Evolutionary conservation across 176 grass and related monocot species (phyloP), one percentile per base, ranked within the genome.

Genomic region (Ananas comosus): DNA sequence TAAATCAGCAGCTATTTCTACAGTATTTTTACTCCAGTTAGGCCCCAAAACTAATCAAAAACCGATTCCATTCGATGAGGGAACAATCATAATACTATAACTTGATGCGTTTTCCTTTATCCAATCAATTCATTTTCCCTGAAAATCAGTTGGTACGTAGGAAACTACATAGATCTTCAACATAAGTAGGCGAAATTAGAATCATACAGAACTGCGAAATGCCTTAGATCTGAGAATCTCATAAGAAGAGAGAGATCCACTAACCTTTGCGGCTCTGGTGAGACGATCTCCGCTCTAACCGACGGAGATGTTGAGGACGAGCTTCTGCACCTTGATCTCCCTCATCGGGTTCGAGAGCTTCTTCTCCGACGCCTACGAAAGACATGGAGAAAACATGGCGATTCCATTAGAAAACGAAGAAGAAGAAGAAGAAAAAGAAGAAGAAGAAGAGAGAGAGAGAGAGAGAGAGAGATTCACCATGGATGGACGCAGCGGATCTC

Each of bases 311-410:
- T 85, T 85, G 69, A 85, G 83, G 27, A 85, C 78, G 49, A 85
- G 78, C 83, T 85, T 85, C 73, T 85, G 78, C 67, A 81, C 83
- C 78, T 85, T 85, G 64, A 85, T 85, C 64, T 85, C 78, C 63
- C 78, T 74, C 78, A 85, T 85, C 27, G 83, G 73, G 83, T 85
- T 85, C 27, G 69, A 56, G 42, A 64, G 69, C 83, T 80, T 80
- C 83, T 72, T 72, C 52, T 72, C 70, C 52, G 70, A 58, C 25
- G 70, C 28, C 70, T 72, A 12, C 0, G 11, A 71, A 19, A 19
- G 25, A 58, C 12, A 14, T 3, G 21, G 13, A 48, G 13, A 28
- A 53, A 5, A 71, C 11, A 5, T 11, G 7, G 8, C 13, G 17
- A 61, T 61, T 61, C n/a, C 9, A 61, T 9, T 18, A 61, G n/a